Evolutionary conservation across 1,139 yeast genomes (phyloP).

Genomic region (Candida tropicalis): DNA sequence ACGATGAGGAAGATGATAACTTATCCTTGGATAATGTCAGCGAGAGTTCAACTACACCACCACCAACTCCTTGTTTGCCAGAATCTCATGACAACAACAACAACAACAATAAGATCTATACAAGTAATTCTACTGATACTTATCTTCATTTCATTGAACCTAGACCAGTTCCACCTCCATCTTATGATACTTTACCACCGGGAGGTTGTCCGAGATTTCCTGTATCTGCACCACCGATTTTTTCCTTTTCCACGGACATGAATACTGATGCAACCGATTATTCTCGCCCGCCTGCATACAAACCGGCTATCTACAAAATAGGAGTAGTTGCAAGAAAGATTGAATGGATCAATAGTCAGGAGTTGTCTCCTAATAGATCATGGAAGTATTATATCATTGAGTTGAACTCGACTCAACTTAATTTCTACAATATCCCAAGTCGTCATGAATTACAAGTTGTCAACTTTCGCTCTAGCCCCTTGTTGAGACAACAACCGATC

Average conservation of each 20-base stretch:
- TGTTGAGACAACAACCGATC: conserved; percentile 19
- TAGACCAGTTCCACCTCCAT: conserved; percentile 52
- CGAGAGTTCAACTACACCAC: conserved; percentile 14
- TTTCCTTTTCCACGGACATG: conserved; percentile 11
- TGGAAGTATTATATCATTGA: conserved; percentile 69
- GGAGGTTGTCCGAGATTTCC: conserved; percentile 59
- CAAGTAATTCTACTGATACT: conserved; percentile 16
- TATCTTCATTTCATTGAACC: conserved; percentile 51
- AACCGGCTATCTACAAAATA: conserved; percentile 60
- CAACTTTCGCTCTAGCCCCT: conserved; percentile 20
- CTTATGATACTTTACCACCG: conserved; percentile 45
- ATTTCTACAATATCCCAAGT: conserved; percentile 53
- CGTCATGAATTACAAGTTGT: conserved; percentile 33
- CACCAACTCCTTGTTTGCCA: conserved; percentile 13
- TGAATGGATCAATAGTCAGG: conserved; percentile 72
- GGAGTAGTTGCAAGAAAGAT: conserved; percentile 56
- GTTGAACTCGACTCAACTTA: conserved; percentile 73
- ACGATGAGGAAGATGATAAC: conserved; percentile 6
- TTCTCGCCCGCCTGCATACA: conserved; percentile 48
- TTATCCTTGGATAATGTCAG: conserved; percentile 9
- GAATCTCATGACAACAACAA: background rate
- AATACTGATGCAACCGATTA: background rate
- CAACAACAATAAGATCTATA: background rate
- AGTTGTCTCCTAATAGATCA: conserved; percentile 57
- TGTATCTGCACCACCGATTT: conserved; percentile 22